Percentiles rank a stretch among this genome's conserved stretches.
Evolutionary conservation across 2,329 filamentous ascomycete species (phyloP).

Genomic region (Colletotrichum musicola): DNA sequence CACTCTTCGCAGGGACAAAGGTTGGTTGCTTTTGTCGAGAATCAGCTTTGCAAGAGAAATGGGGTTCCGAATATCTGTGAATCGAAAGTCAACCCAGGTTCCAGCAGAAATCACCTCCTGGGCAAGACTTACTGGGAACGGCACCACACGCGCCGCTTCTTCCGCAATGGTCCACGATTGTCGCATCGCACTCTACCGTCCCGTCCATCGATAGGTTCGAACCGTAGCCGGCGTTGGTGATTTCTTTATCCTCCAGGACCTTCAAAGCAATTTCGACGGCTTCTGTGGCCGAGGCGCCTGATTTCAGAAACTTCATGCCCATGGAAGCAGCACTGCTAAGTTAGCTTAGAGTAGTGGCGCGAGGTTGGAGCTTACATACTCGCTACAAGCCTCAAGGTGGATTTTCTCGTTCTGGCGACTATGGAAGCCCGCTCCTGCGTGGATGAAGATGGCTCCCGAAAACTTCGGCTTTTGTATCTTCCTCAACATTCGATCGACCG

Average conservation of each 20-base stretch:
- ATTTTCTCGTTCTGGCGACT: slow-evolving; percentile 86
- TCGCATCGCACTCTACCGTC: slow-evolving; percentile 93
- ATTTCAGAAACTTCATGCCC: slow-evolving; percentile 84
- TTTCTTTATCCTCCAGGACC: slow-evolving; percentile 90
- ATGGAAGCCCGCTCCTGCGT: slow-evolving; percentile 95
- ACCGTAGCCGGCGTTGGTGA: slow-evolving; percentile 96
- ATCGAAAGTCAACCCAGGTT: slow-evolving; percentile 32
- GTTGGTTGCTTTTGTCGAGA: slow-evolving; percentile 80
- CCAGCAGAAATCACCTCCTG: not conserved
- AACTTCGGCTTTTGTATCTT: slow-evolving; percentile 50
- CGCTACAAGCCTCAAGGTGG: slow-evolving; percentile 87
- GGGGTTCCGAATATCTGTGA: slow-evolving; percentile 88
- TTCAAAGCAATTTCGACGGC: slow-evolving; percentile 92
- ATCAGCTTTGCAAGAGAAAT: slow-evolving; percentile 88
- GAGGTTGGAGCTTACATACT: slow-evolving; percentile 69
- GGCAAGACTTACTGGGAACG: slow-evolving; percentile 77
- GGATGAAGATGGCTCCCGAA: slow-evolving; percentile 87
- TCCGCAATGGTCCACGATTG: slow-evolving; percentile 90
- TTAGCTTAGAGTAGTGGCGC: not conserved
- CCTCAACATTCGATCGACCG: slow-evolving; percentile 55
- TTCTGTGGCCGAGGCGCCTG: slow-evolving; percentile 84
- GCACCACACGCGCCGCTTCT: slow-evolving; percentile 94
- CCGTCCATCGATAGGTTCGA: slow-evolving; percentile 95
- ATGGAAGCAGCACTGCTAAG: slow-evolving; percentile 80
- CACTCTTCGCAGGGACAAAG: slow-evolving; percentile 87